Evolutionary conservation across 2,329 filamentous ascomycete species (phyloP), one percentile per base, ranked within the genome.

Genomic region (Pyrenophora graminea): DNA sequence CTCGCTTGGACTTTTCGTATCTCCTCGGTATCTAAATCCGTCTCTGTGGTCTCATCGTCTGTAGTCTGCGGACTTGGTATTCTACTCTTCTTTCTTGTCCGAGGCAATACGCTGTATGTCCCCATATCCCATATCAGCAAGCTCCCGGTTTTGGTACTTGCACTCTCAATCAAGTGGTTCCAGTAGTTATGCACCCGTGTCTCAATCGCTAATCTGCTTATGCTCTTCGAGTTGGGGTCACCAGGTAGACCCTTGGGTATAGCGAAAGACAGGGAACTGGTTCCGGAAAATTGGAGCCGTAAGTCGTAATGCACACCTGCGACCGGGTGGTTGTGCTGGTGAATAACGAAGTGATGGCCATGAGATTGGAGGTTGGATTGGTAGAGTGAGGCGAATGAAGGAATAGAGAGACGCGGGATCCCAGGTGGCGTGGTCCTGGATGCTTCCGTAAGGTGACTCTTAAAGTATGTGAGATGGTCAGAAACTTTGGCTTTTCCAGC

Each of bases 241-340:
- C 76, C 75, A 1, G 76, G 74, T 9, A 78, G 40, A 3, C 76
- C 76, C 56, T 77, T 77, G 0, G 76, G 76, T 3, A 78, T 53
- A 1, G 74, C 73, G 48, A 74, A 90, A 52, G 83, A 87, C 9
- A 83, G 80, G 21, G 85, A 86, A 63, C 86, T 89, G 0, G 81
- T 80, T 50, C 80, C 77, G 25, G 87, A 89, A 66, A 89, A 86
- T 68, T 90, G 86, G 15, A 90, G 75, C 2, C 23, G 23, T 25
- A 25, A 9, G 8, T 25, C 23, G 7, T 25, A 25, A 9, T 25
- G 23, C 23, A 25, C 79, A 19, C 87, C 86, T 8, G 87, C 85
- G 37, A 88, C 69, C 1, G 87, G 87, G 65, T 90, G 87, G 63
- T 89, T 86, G 66, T 90, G 86, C 64, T 90, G 86, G 67, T 90